Evolutionary conservation across 73 alveolate species (phyloP).

Genomic region (Symbiodinium natans): DNA sequence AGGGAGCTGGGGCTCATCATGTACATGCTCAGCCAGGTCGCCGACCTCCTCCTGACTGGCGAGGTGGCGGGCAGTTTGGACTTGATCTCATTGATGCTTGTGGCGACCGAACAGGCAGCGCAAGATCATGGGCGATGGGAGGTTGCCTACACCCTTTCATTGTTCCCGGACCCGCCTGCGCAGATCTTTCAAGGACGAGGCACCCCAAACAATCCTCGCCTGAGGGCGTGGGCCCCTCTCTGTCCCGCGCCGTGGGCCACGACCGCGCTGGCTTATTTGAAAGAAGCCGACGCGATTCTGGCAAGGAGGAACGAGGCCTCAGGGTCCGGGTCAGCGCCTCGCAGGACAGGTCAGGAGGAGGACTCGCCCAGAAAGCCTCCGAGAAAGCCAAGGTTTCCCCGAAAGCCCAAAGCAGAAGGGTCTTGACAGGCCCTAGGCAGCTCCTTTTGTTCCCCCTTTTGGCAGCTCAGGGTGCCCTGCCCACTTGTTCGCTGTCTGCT

Average conservation of each 20-base stretch:
- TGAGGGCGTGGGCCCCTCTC: neutral
- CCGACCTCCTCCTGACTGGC: neutral
- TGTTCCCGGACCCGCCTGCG: neutral
- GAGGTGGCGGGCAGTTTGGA: neutral
- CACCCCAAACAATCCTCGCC: neutral
- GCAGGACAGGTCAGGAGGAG: too few relatives aligned
- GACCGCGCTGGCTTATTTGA: neutral
- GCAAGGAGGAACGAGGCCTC: neutral
- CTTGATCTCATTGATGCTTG: neutral
- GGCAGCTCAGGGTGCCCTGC: too few relatives aligned
- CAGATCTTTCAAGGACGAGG: neutral
- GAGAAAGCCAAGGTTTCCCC: too few relatives aligned
- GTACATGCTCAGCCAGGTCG: neutral
- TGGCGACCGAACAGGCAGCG: neutral
- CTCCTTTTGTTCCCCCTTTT: too few relatives aligned
- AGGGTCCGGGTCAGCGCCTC: too few relatives aligned
- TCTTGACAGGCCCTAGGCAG: too few relatives aligned
- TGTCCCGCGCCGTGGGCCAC: neutral
- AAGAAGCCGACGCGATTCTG: constrained; percentile 25
- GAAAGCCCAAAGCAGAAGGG: too few relatives aligned
- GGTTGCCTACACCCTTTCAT: neutral
- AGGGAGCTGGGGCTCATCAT: neutral
- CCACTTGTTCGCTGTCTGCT: too few relatives aligned
- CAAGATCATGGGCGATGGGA: neutral
- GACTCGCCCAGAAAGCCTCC: too few relatives aligned